Base-by-base conservation (phyloP, 129 eudicot genomes). In the Kitagawia praeruptora region DNA sequence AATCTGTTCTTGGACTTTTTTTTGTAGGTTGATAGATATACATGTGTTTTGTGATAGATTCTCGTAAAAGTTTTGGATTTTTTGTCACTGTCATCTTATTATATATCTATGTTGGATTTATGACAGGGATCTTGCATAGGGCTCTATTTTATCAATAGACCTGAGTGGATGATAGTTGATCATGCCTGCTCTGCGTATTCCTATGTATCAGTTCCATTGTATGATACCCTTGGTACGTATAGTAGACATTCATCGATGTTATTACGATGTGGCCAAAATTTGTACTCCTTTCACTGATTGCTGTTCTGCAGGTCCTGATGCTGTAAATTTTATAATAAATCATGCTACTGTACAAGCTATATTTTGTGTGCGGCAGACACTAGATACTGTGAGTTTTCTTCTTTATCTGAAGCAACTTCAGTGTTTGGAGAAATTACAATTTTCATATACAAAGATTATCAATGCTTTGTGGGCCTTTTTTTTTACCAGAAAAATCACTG, bases 101-200 rank as follows among this genome's bases (percentile, higher is more conserved):
- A 41, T 58, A 54, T 37, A 15, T 28, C 28, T 51, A 83, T 79
- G 76, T 81, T 80, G 19, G 39, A 46, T 77, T 78, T 74, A 70
- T 72, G 67, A 81, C 88, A 92, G 97, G 97, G 97, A 78, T 86
- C 90, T 27, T 85, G 89, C 78, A 81, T 89, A 47, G 97, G 97
- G 49, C 77, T 92, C 34, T 92, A 92, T 79, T 92, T 92, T 66
- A 87, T 92, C 92, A 92, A 92, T 79, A 80, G 94, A 81, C 97
- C 94, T 3, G 97, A 92, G 87, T 92, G 97, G 97, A 10, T 89
- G 18, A 85, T 92, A 76, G 90, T 88, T 82, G 97, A 92, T 78
- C 97, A 92, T 85, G 97, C 97, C 49, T 92, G 97, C 84, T 86
- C 92, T 75, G 92, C 97, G 8, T 92, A 92, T 89, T 92, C 97